These are phyloP conservation scores for Nigrograna mackinnonii DNA, from an alignment of 2,329 filamentous ascomycete genomes.

Conservation along the genomic window DNA sequence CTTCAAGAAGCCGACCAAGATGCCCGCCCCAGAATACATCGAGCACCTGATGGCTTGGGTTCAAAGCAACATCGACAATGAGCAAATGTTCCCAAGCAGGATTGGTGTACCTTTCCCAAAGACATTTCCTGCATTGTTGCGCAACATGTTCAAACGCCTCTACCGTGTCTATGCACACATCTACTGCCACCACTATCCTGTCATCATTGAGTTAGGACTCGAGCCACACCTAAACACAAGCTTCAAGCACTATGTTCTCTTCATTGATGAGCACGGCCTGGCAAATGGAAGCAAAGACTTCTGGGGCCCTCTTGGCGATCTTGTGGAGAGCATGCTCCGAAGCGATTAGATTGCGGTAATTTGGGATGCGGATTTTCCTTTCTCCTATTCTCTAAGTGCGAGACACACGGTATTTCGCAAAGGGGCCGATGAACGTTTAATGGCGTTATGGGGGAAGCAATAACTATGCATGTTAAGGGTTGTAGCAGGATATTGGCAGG, in stretches of 20 bases:
- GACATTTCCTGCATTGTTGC: slow-evolving; percentile 88
- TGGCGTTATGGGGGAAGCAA: not conserved
- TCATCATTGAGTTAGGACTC: slow-evolving; percentile 90
- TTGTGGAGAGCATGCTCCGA: slow-evolving; percentile 96
- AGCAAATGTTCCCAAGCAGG: slow-evolving; percentile 90
- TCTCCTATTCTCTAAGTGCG: not conserved
- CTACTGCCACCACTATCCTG: slow-evolving; percentile 97
- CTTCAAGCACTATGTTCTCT: slow-evolving; percentile 99
- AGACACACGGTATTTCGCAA: no score
- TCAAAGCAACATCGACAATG: slow-evolving; percentile 92
- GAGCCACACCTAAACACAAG: slow-evolving; percentile 98
- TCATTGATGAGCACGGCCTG: slow-evolving; percentile 94
- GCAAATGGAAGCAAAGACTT: slow-evolving; percentile 89
- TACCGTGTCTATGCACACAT: slow-evolving; percentile 98
- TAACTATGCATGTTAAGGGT: slow-evolving; percentile 2
- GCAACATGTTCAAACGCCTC: slow-evolving; percentile 99
- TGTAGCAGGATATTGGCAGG: slow-evolving; percentile 4
- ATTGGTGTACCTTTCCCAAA: slow-evolving; percentile 94
- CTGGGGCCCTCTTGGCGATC: slow-evolving; percentile 91
- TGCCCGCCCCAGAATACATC: slow-evolving; percentile 96
- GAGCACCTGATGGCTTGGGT: slow-evolving; percentile 98
- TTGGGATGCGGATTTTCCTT: not conserved
- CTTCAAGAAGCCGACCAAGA: slow-evolving; percentile 96
- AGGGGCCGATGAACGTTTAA: no score
- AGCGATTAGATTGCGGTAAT: slow-evolving; percentile 67